Percentiles rank a stretch among this genome's conserved stretches.
Conservation (phyloP, 1,284 basidiomycete species). For the Ceratobasidium sp. region DNA sequence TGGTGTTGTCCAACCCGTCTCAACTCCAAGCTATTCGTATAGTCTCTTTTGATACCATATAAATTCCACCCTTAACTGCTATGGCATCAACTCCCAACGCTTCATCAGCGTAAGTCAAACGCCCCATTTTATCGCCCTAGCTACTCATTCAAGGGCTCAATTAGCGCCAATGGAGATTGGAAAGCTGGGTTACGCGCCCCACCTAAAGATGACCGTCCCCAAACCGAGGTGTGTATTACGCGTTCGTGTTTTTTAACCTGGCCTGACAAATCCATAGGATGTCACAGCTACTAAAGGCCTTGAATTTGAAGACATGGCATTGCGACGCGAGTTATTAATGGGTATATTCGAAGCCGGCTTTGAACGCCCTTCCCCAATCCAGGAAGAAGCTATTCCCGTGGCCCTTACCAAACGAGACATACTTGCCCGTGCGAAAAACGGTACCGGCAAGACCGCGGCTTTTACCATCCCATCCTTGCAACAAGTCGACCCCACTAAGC, state of each 20-base stretch:
- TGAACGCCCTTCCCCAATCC: conserved; percentile 95
- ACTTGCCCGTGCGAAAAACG: conserved; percentile 90
- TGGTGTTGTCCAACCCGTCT: neutral
- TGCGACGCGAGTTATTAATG: conserved; percentile 83
- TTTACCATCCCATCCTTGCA: conserved; percentile 98
- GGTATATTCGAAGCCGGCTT: conserved; percentile 97
- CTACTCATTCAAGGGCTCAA: neutral
- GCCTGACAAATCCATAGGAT: conserved; percentile 58
- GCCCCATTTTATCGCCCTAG: neutral
- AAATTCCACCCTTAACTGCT: conserved; percentile 26
- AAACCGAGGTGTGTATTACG: conserved; percentile 70
- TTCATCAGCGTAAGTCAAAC: conserved; percentile 38
- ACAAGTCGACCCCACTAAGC: conserved; percentile 83
- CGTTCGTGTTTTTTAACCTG: conserved; percentile 22
- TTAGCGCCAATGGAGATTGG: conserved; percentile 58
- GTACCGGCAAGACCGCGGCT: conserved; percentile 95
- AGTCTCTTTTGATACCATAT: neutral
- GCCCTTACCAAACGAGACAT: conserved; percentile 88
- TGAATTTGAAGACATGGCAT: conserved; percentile 88
- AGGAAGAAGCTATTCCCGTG: conserved; percentile 94
- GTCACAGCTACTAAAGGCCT: conserved; percentile 89
- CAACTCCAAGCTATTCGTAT: neutral
- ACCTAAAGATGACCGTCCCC: conserved; percentile 88
- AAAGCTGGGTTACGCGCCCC: conserved; percentile 80
- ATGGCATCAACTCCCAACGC: conserved; percentile 54